These are phyloP conservation scores for Fusarium oxysporum DNA, from an alignment of 2,329 filamentous ascomycete species.

Conservation along the genomic window DNA sequence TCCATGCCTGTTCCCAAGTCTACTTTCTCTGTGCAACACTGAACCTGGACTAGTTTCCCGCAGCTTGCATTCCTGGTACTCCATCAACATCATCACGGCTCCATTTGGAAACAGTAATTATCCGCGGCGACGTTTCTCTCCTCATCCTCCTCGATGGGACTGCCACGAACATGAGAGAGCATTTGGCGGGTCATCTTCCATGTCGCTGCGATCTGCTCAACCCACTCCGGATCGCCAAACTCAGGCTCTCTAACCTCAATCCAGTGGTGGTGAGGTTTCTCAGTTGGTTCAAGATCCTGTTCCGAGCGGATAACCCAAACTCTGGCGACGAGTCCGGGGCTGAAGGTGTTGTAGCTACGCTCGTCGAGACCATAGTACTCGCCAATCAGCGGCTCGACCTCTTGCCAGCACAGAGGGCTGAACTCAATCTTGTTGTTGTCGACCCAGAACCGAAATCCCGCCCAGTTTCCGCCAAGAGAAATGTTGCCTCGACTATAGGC, in stretches of 20 bases:
- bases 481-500: not conserved
- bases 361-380: not conserved
- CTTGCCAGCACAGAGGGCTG: not conserved
- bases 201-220: not conserved
- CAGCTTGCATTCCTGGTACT: not conserved
- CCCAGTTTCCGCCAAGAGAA: not conserved
- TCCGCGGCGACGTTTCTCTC: not conserved
- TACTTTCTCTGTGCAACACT: not conserved
- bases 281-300: not conserved
- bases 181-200: not conserved
- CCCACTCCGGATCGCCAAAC: not conserved
- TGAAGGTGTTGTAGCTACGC: too few species aligned
- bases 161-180: not conserved
- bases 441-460: not conserved
- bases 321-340: not conserved
- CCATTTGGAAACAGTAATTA: not conserved
- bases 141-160: not conserved
- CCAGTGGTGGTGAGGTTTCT: not conserved
- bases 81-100: not conserved
- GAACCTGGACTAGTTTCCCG: not conserved
- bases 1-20: not conserved
- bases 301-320: not conserved
- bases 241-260: not conserved
- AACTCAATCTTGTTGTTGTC: fast-evolving
- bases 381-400: not conserved